Evolutionary conservation across 2,329 filamentous ascomycete species (phyloP).

Genomic region (Delphinella strobiligena): DNA sequence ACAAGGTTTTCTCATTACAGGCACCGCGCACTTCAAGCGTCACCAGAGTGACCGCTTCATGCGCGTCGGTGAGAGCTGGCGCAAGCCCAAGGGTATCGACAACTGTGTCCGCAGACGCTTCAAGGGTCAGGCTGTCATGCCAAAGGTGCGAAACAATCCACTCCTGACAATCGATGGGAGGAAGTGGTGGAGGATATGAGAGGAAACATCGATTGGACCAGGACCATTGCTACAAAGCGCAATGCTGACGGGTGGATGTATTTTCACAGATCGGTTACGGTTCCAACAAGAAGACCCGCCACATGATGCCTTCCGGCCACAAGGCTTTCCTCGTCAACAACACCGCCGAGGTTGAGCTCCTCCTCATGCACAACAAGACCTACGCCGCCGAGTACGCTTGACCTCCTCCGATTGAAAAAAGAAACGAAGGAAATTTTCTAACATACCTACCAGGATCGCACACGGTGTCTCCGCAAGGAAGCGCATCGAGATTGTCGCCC

Average conservation of each 20-base stretch:
- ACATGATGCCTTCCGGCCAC: constrained; percentile 98
- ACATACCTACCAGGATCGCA: constrained; percentile 59
- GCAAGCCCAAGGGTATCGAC: constrained; percentile 99
- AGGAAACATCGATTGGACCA: constrained; percentile 3
- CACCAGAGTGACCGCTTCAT: constrained; percentile 98
- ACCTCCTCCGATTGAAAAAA: constrained; percentile 1
- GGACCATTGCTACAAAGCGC: constrained; percentile 1
- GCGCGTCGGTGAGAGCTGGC: constrained; percentile 82
- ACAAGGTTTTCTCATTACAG: constrained; percentile 38
- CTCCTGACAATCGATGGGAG: constrained; percentile 4
- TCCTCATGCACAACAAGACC: constrained; percentile 99
- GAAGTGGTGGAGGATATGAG: too few relatives aligned
- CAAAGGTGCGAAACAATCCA: constrained; percentile 61
- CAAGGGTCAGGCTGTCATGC: constrained; percentile 91
- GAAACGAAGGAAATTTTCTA: constrained; percentile 25
- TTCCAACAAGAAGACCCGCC: constrained; percentile 98
- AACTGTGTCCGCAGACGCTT: constrained; percentile 95
- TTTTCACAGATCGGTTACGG: constrained; percentile 84
- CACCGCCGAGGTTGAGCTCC: constrained; percentile 85
- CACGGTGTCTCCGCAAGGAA: constrained; percentile 97
- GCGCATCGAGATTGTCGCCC: constrained; percentile 93
- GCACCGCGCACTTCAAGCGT: constrained; percentile 88
- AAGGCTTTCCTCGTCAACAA: constrained; percentile 99
- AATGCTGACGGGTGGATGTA: neutral
- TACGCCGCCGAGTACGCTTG: constrained; percentile 86